Conservation (phyloP, 352 stramenopile species). For the Phytophthora tubulina region DNA sequence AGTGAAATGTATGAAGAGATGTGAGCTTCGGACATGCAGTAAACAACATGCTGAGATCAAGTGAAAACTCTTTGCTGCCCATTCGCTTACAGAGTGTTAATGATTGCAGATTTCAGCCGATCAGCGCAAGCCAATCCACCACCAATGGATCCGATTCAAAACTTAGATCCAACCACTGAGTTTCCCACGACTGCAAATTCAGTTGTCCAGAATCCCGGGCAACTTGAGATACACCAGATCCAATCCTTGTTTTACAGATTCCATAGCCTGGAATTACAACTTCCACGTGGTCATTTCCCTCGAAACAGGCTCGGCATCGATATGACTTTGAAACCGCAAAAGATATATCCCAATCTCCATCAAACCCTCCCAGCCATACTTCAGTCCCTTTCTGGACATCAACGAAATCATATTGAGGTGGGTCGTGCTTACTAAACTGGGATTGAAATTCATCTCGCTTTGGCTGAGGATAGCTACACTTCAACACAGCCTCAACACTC, state of each 20-base stretch:
- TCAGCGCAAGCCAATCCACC: neutral
- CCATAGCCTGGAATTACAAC: neutral
- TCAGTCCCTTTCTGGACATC: neutral
- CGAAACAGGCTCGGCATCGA: neutral
- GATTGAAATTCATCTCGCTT: neutral
- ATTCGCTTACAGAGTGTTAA: neutral
- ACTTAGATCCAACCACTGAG: too few species aligned
- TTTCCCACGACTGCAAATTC: too few species aligned
- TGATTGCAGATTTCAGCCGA: neutral
- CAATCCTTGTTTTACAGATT: neutral
- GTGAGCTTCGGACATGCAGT: neutral
- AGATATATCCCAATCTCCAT: too few species aligned
- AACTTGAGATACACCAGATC: neutral
- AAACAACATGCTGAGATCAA: neutral
- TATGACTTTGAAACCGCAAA: neutral
- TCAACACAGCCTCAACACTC: neutral
- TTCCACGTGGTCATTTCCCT: neutral
- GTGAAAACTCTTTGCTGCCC: neutral
- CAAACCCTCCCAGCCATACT: too few species aligned
- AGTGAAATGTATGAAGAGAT: neutral
- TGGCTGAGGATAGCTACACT: neutral
- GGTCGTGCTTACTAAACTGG: neutral
- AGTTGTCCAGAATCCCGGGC: too few species aligned
- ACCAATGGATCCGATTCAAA: neutral
- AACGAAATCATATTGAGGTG: neutral